Evolutionary conservation across 208 protist genomes (phyloP), one percentile per base, ranked within the genome.

Genomic region (Naegleria fowleri): DNA sequence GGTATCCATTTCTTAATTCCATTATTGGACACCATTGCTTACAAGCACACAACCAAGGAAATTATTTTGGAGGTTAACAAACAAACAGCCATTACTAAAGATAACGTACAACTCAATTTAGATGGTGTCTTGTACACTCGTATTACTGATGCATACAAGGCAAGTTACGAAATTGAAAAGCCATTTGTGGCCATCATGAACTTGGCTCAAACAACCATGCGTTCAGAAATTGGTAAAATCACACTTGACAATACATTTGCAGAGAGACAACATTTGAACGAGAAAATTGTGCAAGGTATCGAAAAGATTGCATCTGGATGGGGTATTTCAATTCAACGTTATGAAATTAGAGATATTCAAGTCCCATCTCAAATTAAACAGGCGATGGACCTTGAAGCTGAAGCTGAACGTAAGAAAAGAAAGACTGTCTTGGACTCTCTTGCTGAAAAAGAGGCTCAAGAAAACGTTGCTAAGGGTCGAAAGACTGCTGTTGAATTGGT

Each of bases 311-410:
- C 97, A 3, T 92, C 90, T n/a, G 96, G 95, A 40, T 99, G 98
- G 98, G 98, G 98, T 29, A 97, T 99, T 67, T 93, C 95, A 90
- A 98, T 97, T 93, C 96, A 98, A 88, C 95, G 98, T 15, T 99
- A 98, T 92, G 98, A 99, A 92, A 99, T 99, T 76, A 94, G 97
- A 25, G 98, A 99, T 91, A 99, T 99, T 85, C 88, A 95, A 29
- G 96, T 98, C 39, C 98, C 97, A 52, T 95, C 97, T 83, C 92
- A 96, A 15, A 97, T 99, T 19, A 95, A 97, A 40, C 96, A 95
- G 19, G 97, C 97, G 6, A 99, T 99, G 98, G 97, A 99, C 88
- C 93, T 98, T 83, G 97, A 99, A 93, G 97, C 98, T 13, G 96
- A 98, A 83, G 98, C 98, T 0, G 97, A 99, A 92, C 94, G 98